Percentiles rank a stretch among this genome's conserved stretches.
phyloP scores from a whole-genome alignment of 1,284 basidiomycete species.

The Cryptococcus deneoformans region DNA sequence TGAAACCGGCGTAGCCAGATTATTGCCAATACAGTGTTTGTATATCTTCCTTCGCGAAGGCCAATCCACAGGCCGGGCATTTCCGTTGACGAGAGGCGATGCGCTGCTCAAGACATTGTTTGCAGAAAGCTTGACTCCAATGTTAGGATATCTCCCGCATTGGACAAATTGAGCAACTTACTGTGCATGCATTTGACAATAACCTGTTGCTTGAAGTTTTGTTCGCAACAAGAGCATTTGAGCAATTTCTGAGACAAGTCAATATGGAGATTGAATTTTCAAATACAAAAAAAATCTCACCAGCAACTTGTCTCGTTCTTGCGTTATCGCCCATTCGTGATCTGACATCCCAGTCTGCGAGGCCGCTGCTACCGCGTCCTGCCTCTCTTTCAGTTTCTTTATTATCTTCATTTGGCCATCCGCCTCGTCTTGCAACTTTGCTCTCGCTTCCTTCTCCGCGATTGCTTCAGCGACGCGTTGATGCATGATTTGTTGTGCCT shows the following conservation, averaged over 20 bases:
- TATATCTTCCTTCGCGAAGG: slow-evolving; percentile 85
- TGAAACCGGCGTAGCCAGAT: too few species aligned
- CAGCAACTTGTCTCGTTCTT: slow-evolving; percentile 62
- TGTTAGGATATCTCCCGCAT: neutral
- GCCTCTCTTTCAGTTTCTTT: slow-evolving; percentile 43
- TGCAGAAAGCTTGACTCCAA: slow-evolving; percentile 73
- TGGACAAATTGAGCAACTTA: slow-evolving; percentile 52
- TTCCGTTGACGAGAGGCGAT: slow-evolving; percentile 90
- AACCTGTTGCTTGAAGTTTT: slow-evolving; percentile 78
- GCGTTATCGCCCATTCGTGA: slow-evolving; percentile 54
- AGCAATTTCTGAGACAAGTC: slow-evolving; percentile 65
- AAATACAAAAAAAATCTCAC: slow-evolving; percentile 50
- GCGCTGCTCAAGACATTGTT: slow-evolving; percentile 78
- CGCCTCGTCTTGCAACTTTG: slow-evolving; percentile 48
- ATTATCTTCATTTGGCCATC: slow-evolving; percentile 31
- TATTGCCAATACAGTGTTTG: slow-evolving; percentile 81
- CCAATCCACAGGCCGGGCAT: slow-evolving; percentile 85
- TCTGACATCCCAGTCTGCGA: slow-evolving; percentile 43
- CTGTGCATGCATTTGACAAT: slow-evolving; percentile 95
- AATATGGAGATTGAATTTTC: neutral
- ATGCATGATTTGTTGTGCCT: slow-evolving; percentile 43
- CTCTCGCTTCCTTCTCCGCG: slow-evolving; percentile 36
- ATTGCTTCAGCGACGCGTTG: slow-evolving; percentile 45
- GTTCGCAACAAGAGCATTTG: slow-evolving; percentile 87
- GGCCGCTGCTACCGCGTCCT: slow-evolving; percentile 37